A percentile compares a stretch with the other conserved stretches of the same genome.
phyloP scores from a whole-genome alignment of 257 asterid genomes.

The Fraxinus americana region DNA sequence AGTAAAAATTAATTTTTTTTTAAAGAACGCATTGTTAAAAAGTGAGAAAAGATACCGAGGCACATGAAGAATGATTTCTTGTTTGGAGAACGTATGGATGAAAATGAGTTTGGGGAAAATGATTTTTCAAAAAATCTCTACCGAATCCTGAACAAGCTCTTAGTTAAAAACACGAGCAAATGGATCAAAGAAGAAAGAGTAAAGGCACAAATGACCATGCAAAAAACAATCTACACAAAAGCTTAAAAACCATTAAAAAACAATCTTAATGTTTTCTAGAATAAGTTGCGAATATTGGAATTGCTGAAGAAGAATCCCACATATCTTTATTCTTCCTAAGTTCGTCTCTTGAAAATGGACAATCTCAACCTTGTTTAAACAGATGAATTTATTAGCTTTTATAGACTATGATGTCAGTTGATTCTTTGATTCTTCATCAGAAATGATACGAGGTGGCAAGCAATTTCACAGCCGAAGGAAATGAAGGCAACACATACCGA shows the following conservation, averaged over 20 bases:
- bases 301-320: conserved; percentile 26
- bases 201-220: background rate
- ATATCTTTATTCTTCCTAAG: conserved; percentile 38
- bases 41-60: too few species aligned
- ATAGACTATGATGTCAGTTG: conserved; percentile 15
- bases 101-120: too few species aligned
- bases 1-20: too few species aligned
- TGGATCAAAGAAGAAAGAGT: conserved; percentile 1
- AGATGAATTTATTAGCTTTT: conserved; percentile 5
- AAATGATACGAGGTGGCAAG: background rate
- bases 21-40: too few species aligned
- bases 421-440: conserved; percentile 15
- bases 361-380: conserved; percentile 31
- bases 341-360: conserved; percentile 25
- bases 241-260: conserved; percentile 22
- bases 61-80: too few species aligned
- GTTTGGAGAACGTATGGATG: too few species aligned
- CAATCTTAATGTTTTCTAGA: conserved; percentile 14
- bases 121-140: too few species aligned
- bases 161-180: background rate
- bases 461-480: conserved; percentile 20
- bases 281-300: conserved; percentile 15
- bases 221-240: conserved; percentile 12
- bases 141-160: background rate
- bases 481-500: conserved; percentile 28